These are phyloP conservation scores for Candida sp. DNA, from an alignment of 1,139 yeast species.

Conservation along the genomic window DNA sequence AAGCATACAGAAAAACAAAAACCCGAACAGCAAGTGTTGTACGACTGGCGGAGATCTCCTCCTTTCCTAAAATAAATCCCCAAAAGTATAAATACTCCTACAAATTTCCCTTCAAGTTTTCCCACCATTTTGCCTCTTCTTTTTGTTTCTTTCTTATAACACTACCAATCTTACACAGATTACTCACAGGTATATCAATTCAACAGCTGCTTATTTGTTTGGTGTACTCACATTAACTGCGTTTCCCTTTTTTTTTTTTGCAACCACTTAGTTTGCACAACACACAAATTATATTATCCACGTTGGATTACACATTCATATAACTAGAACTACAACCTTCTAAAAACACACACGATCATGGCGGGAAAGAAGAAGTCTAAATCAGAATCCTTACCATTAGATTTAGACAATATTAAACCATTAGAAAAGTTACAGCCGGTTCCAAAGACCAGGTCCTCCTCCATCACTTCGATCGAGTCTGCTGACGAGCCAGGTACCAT, in stretches of 20 bases:
- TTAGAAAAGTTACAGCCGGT: conserved; percentile 43
- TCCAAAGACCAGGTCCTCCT: conserved; percentile 39
- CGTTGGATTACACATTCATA: conserved; percentile 8
- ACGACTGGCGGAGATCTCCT: too few species aligned
- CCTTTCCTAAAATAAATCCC: background rate
- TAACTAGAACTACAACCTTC: conserved; percentile 1
- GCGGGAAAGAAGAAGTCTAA: conserved; percentile 18
- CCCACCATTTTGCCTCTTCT: background rate
- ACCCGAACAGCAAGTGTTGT: too few species aligned
- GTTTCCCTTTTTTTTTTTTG: conserved; percentile 5
- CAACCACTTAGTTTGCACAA: background rate
- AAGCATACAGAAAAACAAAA: background rate
- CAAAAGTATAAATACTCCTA: conserved; percentile 2
- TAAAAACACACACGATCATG: conserved; percentile 12
- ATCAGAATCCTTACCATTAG: conserved; percentile 21
- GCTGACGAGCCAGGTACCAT: conserved; percentile 29
- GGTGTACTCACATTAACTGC: background rate
- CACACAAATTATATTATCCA: conserved; percentile 1
- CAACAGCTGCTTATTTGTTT: background rate
- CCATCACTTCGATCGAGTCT: conserved; percentile 39
- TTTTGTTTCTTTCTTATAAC: background rate
- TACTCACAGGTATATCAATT: background rate
- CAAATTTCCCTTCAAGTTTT: background rate
- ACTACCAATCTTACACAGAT: background rate
- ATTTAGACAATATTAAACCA: conserved; percentile 43